phyloP scores from a whole-genome alignment of 352 stramenopile species.

The Pythium rhizo-oryzae region DNA sequence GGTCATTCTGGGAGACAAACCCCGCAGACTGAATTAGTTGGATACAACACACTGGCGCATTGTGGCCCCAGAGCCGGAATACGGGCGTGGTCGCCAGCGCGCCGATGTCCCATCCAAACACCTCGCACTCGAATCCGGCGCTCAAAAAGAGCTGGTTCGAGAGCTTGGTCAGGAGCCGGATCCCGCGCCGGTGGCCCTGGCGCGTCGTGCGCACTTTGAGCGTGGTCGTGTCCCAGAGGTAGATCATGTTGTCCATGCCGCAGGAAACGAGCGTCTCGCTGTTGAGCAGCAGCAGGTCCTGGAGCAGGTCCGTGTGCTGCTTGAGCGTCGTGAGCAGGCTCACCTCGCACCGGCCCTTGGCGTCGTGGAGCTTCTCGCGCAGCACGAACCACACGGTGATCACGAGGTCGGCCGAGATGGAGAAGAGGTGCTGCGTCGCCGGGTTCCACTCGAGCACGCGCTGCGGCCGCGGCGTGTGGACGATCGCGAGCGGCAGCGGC shows the following conservation, averaged over 20 bases:
- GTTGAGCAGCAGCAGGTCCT: conserved; percentile 78
- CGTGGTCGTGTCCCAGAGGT: conserved; percentile 66
- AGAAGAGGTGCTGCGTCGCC: conserved; percentile 55
- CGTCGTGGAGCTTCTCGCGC: conserved; percentile 36
- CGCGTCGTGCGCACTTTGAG: conserved; percentile 50
- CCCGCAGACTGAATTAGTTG: conserved; percentile 53
- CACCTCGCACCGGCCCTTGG: conserved; percentile 53
- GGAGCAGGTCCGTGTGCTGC: conserved; percentile 69
- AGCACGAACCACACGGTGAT: conserved; percentile 69
- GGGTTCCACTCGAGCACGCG: conserved; percentile 76
- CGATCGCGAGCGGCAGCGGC: conserved; percentile 58
- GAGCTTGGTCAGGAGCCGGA: conserved; percentile 63
- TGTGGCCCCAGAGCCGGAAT: conserved; percentile 72
- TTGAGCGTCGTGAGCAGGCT: conserved; percentile 57
- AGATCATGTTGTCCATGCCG: conserved; percentile 78
- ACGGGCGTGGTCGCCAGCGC: conserved; percentile 57
- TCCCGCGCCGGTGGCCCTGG: conserved; percentile 60
- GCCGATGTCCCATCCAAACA: conserved; percentile 77
- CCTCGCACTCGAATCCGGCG: conserved; percentile 74
- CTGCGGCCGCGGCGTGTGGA: conserved; percentile 67
- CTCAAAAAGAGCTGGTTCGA: conserved; percentile 74
- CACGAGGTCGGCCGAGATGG: conserved; percentile 69
- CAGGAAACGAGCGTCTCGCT: conserved; percentile 67
- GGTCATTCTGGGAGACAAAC: conserved; percentile 20
- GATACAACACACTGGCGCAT: conserved; percentile 67